phyloP scores from a whole-genome alignment of 2,329 filamentous ascomycete genomes.

The Fusarium poae region DNA sequence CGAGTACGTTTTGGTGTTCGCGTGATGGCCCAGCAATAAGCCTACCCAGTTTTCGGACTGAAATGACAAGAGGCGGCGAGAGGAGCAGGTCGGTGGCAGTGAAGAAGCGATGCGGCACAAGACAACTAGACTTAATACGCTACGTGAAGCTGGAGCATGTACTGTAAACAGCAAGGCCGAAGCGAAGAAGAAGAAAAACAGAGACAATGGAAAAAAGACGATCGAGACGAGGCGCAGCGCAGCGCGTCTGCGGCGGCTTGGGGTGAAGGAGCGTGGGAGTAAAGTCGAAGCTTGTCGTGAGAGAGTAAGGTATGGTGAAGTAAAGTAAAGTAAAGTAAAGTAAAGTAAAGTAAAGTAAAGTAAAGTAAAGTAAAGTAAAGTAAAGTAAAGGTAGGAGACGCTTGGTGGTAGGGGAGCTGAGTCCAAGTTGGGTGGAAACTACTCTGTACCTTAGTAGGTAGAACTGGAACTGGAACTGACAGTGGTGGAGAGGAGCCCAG shows the following conservation, averaged over 20 bases:
- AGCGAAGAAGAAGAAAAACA: constrained; percentile 39
- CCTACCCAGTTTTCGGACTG: constrained; percentile 42
- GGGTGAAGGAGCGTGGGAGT: constrained; percentile 50
- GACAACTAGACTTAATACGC: constrained; percentile 40
- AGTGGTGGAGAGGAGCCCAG: constrained; percentile 35
- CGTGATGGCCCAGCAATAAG: constrained; percentile 49
- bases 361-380: too few relatives aligned
- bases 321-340: constrained; percentile 32
- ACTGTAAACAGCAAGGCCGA: constrained; percentile 39
- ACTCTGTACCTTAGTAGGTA: too few relatives aligned
- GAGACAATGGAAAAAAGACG: constrained; percentile 37
- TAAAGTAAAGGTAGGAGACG: constrained; percentile 38
- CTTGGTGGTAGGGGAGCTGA: constrained; percentile 47
- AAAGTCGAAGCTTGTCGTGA: constrained; percentile 50
- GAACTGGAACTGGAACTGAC: constrained; percentile 9
- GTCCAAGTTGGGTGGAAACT: constrained; percentile 29
- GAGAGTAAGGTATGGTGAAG: constrained; percentile 29
- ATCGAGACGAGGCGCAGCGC: constrained; percentile 44
- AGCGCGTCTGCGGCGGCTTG: constrained; percentile 45
- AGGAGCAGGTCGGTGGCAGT: constrained; percentile 47
- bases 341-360: constrained; percentile 34
- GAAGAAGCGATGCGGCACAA: constrained; percentile 49
- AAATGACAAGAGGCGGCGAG: constrained; percentile 37
- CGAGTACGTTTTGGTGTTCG: constrained; percentile 44
- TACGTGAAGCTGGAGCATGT: constrained; percentile 45